phyloP scores from a whole-genome alignment of 2,329 filamentous ascomycete genomes.

The Fusarium austroafricanum region DNA sequence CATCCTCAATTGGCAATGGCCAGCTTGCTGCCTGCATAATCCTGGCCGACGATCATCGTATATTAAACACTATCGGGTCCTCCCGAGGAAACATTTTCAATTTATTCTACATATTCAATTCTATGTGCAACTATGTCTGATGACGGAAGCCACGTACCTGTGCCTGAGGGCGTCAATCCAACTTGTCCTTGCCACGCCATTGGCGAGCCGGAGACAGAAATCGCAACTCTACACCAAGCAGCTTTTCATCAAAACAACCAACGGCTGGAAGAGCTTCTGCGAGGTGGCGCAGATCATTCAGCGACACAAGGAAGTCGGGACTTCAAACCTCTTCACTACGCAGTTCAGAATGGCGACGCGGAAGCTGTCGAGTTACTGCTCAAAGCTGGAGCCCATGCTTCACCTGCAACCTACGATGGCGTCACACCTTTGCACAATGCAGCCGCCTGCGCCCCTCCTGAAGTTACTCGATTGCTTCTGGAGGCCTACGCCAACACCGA shows the following conservation, averaged over 20 bases:
- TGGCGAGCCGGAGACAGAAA: neutral
- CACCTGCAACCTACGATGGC: neutral
- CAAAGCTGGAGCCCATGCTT: neutral
- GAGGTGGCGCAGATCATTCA: neutral
- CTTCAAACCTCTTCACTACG: neutral
- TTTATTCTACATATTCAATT: too few species aligned
- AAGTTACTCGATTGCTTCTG: neutral
- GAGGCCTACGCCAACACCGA: neutral
- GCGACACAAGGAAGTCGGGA: neutral
- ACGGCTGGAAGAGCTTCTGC: neutral
- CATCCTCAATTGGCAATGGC: neutral
- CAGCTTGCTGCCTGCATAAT: neutral
- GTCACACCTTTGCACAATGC: neutral
- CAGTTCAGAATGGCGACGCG: neutral
- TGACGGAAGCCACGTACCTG: accelerated
- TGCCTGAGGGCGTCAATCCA: too few species aligned
- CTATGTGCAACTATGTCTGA: neutral
- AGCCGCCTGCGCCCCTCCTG: neutral
- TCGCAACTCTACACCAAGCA: neutral
- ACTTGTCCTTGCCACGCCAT: neutral
- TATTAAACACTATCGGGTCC: neutral
- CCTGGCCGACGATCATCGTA: neutral
- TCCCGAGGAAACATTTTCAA: too few species aligned
- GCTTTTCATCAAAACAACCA: neutral
- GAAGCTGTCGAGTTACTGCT: neutral